Base-by-base conservation (phyloP, 805 yeast genomes). In the Danielia oregonensis region DNA sequence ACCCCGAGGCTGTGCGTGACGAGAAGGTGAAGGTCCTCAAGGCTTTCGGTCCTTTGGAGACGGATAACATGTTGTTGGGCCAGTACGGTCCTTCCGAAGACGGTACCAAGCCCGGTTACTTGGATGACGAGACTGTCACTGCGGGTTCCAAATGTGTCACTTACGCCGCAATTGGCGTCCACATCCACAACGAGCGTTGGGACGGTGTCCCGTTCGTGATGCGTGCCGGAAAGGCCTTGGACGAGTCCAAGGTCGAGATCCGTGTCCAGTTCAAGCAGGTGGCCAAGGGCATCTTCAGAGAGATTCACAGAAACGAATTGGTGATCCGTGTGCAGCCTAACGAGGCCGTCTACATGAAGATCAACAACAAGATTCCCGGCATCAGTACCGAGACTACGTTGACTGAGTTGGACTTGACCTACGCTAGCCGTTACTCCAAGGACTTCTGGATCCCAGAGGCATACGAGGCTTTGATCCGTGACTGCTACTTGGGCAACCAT, bases 161-260 rank as follows among this genome's bases (percentile, higher is more conserved):
- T 4, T 93, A 76, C 61, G 96, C 97, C 9, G 96, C 96, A 3
- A 56, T 93, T 39, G 76, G 81, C 15, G 56, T 91, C 42, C 68
- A 79, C 46, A 85, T 93, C 60, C 72, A 79, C 53, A 93, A 89
- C 62, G 97, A 93, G 65, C 79, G 97, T 57, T 93, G 98, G 98
- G 93, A 85, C 44, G 97, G 97, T 54, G 97, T 93, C 29, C 98
- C 98, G 36, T 78, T 93, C 55, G 82, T 93, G 34, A 71, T 93
- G 71, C 78, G 96, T 67, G 98, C 97, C 11, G 98, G 98, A 55
- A 93, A 93, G 68, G 96, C 97, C n/a, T 70, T 93, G 41, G 87
- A 91, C 60, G 89, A 82, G 54, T 84, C 91, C 40, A 88, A 88
- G 72, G 98, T 93, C 32, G 98, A 93, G 69, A 82, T 93, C 44